A percentile compares a stretch with the other conserved stretches of the same genome.
Conservation (phyloP, 257 asterid genomes). For the Thymus mandschuricus region DNA sequence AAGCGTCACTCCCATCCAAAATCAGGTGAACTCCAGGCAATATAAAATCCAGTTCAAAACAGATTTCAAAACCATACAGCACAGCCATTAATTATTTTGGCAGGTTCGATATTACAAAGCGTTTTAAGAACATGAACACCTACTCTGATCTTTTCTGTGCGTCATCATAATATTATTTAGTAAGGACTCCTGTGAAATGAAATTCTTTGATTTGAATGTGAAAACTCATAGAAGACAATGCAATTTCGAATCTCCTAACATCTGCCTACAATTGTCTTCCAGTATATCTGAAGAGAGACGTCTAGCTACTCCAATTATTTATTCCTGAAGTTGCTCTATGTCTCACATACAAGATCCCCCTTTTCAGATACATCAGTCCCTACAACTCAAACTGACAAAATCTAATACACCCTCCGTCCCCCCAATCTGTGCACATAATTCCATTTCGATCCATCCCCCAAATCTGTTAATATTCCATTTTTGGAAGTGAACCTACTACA, state of each 20-base stretch:
- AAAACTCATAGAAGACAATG: background rate
- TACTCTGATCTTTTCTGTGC: background rate
- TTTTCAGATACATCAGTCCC: constrained; percentile 1
- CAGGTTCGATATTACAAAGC: background rate
- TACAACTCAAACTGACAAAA: background rate
- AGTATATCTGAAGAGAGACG: background rate
- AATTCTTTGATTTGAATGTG: too few relatives aligned
- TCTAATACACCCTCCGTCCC: background rate
- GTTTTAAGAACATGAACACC: too few relatives aligned
- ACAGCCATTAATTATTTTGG: background rate
- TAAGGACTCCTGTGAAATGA: too few relatives aligned
- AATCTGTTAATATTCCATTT: too few relatives aligned
- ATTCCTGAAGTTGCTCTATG: background rate
- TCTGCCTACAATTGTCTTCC: background rate
- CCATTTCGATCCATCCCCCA: too few relatives aligned
- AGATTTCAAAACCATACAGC: background rate
- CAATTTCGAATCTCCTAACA: background rate
- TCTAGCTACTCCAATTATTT: background rate
- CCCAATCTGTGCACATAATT: too few relatives aligned
- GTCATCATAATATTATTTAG: background rate
- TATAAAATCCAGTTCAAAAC: background rate
- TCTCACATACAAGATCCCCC: background rate
- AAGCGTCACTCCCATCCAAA: background rate
- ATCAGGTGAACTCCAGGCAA: background rate
- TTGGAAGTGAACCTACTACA: too few relatives aligned